Base-by-base conservation (phyloP, 1,139 yeast genomes). In the Arxiozyma bovina region DNA sequence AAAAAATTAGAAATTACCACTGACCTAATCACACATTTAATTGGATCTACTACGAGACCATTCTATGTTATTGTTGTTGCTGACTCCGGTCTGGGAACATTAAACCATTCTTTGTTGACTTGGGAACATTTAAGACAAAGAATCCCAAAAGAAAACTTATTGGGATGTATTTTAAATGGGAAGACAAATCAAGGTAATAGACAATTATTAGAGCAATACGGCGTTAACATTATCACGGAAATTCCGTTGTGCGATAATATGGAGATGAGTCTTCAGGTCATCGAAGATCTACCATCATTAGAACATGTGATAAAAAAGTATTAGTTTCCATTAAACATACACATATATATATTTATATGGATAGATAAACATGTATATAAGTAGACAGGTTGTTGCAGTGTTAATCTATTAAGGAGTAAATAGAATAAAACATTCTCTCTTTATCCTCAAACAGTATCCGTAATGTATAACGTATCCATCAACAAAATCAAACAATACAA, bases 61-160 rank as follows among this genome's bases (percentile, higher is more conserved):
- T 55, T 62, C 5, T 58, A 63, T 5, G 65, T 63, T 12, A 61
- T 70, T 40, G 61, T 69, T 17, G 71, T 69, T 25, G 70, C 71
- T 2, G 59, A 70, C 51, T 64, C 71, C 23, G 67, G 63, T 0
- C 58, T 70, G 17, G 73, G 73, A 5, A 69, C 73, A 0, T 50
- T 70, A 43, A 70, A 70, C 54, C 72, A 70, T 51, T 68, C 72
- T 0, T 54, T 70, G 45, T 54, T 70, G 50, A 67, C 71, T 11
- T 47, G 66, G 25, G 67, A 68, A 30, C 63, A 64, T 50, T 57
- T 70, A 40, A 56, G 54, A 38, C 45, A 50, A 4, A 58, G 59
- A 23, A 60, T 61, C 1, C 57, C 67, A 9, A 46, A 55, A 30
- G 45, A 58, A 11, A 47, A 56, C 40, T 48, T 67, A 6, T 42